phyloP scores from a whole-genome alignment of 2,329 filamentous ascomycete species.

The Neofusicoccum umdonicola region DNA sequence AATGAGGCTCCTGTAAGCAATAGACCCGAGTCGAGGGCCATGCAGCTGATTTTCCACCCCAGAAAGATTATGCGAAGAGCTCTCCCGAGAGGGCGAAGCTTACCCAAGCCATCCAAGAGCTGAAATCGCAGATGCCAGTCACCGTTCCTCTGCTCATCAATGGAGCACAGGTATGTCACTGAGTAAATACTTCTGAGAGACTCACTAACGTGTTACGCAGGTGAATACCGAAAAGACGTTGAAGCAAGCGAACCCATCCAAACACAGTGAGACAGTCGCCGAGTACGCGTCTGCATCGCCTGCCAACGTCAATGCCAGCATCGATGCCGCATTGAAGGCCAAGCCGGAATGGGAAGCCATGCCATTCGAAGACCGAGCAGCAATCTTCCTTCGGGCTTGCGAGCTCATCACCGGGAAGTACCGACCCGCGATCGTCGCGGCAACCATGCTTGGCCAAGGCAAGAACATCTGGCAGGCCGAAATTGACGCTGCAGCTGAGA shows the following conservation, averaged over 20 bases:
- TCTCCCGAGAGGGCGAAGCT: background rate
- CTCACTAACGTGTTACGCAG: background rate
- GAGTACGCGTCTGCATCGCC: background rate
- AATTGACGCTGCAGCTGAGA: conserved; percentile 93
- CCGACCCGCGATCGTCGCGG: conserved; percentile 92
- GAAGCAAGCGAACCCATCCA: background rate
- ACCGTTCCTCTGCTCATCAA: background rate
- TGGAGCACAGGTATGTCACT: background rate
- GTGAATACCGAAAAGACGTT: background rate
- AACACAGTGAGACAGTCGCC: background rate
- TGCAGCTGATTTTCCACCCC: background rate
- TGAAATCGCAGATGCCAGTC: background rate
- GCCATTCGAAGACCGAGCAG: conserved; percentile 86
- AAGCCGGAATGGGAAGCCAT: conserved; percentile 82
- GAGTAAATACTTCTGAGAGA: too few species aligned
- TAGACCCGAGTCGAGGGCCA: background rate
- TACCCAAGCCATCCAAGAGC: background rate
- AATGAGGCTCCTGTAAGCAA: background rate
- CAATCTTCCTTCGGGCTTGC: conserved; percentile 92
- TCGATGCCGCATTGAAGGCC: conserved; percentile 79
- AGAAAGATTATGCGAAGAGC: too few species aligned
- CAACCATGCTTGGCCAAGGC: conserved; percentile 92
- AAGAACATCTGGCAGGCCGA: conserved; percentile 99
- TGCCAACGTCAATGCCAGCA: conserved; percentile 68
- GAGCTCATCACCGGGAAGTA: conserved; percentile 89